These are phyloP conservation scores for Aspergillus pseudotamarii DNA, from an alignment of 2,329 filamentous ascomycete genomes.

Conservation along the genomic window DNA sequence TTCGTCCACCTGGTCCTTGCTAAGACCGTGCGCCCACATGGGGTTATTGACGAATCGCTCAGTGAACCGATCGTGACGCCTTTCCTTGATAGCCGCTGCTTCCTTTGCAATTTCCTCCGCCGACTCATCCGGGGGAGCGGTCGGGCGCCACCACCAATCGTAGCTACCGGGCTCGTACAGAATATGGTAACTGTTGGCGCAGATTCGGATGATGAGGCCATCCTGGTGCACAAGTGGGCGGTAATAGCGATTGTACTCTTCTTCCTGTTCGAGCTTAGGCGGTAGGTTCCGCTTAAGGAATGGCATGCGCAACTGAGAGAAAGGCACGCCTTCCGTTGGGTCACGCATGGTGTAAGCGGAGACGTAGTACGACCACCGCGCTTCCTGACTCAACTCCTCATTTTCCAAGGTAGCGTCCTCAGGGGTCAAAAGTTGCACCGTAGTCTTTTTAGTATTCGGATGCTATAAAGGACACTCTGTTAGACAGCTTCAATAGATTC, in stretches of 20 bases:
- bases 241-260: conserved; percentile 60
- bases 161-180: conserved; percentile 71
- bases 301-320: conserved; percentile 66
- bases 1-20: conserved; percentile 53
- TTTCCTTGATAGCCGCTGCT: conserved; percentile 40
- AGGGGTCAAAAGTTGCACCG: conserved; percentile 81
- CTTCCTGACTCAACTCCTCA: conserved; percentile 65
- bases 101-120: conserved; percentile 40
- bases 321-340: conserved; percentile 77
- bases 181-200: conserved; percentile 76
- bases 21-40: conserved; percentile 53
- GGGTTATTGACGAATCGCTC: conserved; percentile 58
- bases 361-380: conserved; percentile 91
- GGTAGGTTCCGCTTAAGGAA: conserved; percentile 74
- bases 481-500: conserved; percentile 23
- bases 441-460: conserved; percentile 68
- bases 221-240: conserved; percentile 64
- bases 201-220: conserved; percentile 71
- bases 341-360: conserved; percentile 88
- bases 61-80: conserved; percentile 51
- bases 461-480: conserved; percentile 50
- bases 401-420: conserved; percentile 79
- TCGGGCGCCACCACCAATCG: conserved; percentile 68
- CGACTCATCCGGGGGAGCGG: conserved; percentile 30
- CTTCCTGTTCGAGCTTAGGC: conserved; percentile 61